These are phyloP conservation scores for Penicillium verrucosum DNA, from an alignment of 2,329 filamentous ascomycete genomes.

Conservation along the genomic window DNA sequence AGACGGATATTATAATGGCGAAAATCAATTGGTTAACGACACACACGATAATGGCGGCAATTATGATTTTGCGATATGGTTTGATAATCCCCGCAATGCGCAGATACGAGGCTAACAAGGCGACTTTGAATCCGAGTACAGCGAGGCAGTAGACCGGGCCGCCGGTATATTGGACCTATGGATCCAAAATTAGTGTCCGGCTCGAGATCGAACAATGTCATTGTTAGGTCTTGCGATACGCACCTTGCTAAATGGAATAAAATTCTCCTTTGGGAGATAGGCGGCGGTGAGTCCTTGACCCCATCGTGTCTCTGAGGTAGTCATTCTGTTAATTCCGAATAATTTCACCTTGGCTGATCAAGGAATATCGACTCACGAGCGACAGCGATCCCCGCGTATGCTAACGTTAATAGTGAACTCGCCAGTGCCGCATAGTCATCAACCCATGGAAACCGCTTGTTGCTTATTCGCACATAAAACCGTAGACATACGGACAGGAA, in stretches of 20 bases:
- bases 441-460: slow-evolving; percentile 21
- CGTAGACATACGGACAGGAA: slow-evolving; percentile 24
- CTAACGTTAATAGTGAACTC: slow-evolving; percentile 19
- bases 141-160: slow-evolving; percentile 29
- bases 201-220: neutral
- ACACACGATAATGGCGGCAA: slow-evolving; percentile 36
- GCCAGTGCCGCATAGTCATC: slow-evolving; percentile 28
- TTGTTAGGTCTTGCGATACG: neutral
- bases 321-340: neutral
- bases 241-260: slow-evolving; percentile 28
- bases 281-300: slow-evolving; percentile 20
- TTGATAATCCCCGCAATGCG: slow-evolving; percentile 45
- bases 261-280: slow-evolving; percentile 24
- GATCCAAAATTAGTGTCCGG: neutral
- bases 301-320: slow-evolving; percentile 27
- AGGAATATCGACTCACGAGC: slow-evolving; percentile 18
- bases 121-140: slow-evolving; percentile 49
- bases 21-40: slow-evolving; percentile 41
- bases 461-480: slow-evolving; percentile 24
- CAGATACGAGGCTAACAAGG: slow-evolving; percentile 47
- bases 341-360: neutral
- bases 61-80: slow-evolving; percentile 34
- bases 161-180: slow-evolving; percentile 29
- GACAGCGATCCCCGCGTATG: slow-evolving; percentile 19
- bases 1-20: slow-evolving; percentile 25